A percentile compares a stretch with the other conserved stretches of the same genome.
Evolutionary conservation across 1,284 basidiomycete species (phyloP).

Genomic region (Sanghuangporus baumii): DNA sequence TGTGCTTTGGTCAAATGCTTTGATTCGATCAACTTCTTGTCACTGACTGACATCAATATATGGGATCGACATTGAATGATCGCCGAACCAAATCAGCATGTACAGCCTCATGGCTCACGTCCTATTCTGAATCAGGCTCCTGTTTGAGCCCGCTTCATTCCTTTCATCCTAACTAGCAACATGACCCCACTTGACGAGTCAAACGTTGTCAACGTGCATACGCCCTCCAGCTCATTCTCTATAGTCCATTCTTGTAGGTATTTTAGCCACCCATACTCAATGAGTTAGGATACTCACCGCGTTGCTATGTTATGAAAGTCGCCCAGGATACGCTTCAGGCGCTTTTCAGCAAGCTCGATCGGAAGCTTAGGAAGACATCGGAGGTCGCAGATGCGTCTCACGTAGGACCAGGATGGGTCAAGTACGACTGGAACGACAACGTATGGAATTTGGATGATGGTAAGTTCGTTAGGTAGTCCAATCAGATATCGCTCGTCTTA

Average conservation of each 20-base stretch:
- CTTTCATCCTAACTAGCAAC: background rate
- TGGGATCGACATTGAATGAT: background rate
- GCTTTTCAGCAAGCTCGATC: constrained; percentile 62
- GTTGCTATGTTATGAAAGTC: constrained; percentile 35
- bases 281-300: background rate
- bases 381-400: constrained; percentile 27
- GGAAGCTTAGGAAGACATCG: constrained; percentile 54
- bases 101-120: background rate
- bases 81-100: background rate
- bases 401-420: constrained; percentile 72
- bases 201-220: constrained; percentile 62
- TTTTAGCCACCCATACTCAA: background rate
- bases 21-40: background rate
- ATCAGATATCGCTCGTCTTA: background rate
- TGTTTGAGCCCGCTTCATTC: background rate
- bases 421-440: constrained; percentile 69
- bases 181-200: constrained; percentile 4
- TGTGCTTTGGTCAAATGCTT: background rate
- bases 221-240: constrained; percentile 65
- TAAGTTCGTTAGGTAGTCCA: constrained; percentile 25
- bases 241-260: constrained; percentile 61
- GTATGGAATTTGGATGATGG: constrained; percentile 80
- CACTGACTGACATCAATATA: background rate
- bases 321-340: constrained; percentile 57
- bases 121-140: background rate